A percentile compares a stretch with the other conserved stretches of the same genome.
Conservation (phyloP, 2,329 filamentous ascomycete species). For the Xenoacremonium recifei region DNA sequence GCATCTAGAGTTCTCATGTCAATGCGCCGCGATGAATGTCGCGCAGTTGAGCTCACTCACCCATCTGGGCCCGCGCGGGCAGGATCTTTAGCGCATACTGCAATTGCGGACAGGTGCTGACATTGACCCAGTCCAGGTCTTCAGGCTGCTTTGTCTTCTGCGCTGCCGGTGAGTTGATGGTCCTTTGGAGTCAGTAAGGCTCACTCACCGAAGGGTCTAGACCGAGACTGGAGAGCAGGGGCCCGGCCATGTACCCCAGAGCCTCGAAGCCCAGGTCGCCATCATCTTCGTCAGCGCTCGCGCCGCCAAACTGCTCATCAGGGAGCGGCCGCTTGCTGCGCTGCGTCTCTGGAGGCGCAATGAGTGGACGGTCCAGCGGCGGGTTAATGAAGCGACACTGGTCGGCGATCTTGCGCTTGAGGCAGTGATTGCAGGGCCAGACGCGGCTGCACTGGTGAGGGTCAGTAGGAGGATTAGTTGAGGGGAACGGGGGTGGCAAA, state of each 20-base stretch:
- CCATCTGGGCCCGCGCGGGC: constrained; percentile 32
- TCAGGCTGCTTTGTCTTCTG: constrained; percentile 14
- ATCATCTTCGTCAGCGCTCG: constrained; percentile 17
- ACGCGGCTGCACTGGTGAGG: constrained; percentile 34
- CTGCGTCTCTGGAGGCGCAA: constrained; percentile 7
- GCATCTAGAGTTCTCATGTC: constrained; percentile 21
- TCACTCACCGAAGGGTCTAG: constrained; percentile 21
- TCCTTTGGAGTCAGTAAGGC: neutral
- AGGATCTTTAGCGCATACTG: constrained; percentile 29
- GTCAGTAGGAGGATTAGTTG: constrained; percentile 35
- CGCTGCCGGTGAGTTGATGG: constrained; percentile 1
- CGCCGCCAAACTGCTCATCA: constrained; percentile 14
- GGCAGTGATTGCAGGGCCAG: constrained; percentile 39
- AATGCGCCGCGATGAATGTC: too few relatives aligned
- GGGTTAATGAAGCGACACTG: constrained; percentile 30
- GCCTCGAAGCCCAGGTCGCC: constrained; percentile 30
- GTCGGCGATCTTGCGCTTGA: constrained; percentile 36
- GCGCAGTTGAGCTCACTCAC: constrained; percentile 16
- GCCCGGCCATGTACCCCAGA: constrained; percentile 32
- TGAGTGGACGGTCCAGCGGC: constrained; percentile 20
- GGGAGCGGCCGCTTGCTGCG: constrained; percentile 23
- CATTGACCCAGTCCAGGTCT: constrained; percentile 17
- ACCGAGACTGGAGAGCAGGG: constrained; percentile 28
- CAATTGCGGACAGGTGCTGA: constrained; percentile 27
- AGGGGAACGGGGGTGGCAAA: constrained; percentile 11